Percentiles rank a stretch among this genome's conserved stretches.
Conservation (phyloP, 305 asterid species). For the Petunia hybrid region DNA sequence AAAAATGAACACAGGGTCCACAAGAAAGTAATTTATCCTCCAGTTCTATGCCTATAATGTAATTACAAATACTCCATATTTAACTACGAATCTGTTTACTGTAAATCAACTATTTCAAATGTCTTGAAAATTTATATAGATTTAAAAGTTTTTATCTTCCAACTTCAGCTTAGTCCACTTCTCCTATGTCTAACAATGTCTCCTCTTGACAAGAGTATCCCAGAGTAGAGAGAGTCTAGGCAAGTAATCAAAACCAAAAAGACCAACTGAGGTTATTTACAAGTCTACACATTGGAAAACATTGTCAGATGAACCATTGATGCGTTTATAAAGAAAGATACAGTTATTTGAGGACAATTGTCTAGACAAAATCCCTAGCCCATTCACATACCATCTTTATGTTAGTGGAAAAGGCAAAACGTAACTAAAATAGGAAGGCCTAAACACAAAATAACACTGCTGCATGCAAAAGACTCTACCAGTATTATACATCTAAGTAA, state of each 20-base stretch:
- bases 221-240: background rate
- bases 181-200: background rate
- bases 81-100: background rate
- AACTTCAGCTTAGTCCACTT: background rate
- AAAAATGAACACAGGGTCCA: slow-evolving; percentile 34
- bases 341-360: background rate
- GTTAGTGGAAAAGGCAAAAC: background rate
- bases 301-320: background rate
- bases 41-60: background rate
- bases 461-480: background rate
- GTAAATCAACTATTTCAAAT: background rate
- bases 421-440: background rate
- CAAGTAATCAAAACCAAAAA: background rate
- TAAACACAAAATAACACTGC: background rate
- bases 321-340: background rate
- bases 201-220: background rate
- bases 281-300: background rate
- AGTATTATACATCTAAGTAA: background rate
- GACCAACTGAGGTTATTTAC: background rate
- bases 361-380: background rate
- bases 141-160: background rate
- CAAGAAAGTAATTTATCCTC: slow-evolving; percentile 19
- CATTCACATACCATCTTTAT: background rate
- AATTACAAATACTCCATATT: slow-evolving; percentile 13
- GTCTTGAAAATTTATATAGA: background rate